Evolutionary conservation across 441 rosid genomes (phyloP), one percentile per base, ranked within the genome.

Genomic region (Heliophila coronopifolia): DNA sequence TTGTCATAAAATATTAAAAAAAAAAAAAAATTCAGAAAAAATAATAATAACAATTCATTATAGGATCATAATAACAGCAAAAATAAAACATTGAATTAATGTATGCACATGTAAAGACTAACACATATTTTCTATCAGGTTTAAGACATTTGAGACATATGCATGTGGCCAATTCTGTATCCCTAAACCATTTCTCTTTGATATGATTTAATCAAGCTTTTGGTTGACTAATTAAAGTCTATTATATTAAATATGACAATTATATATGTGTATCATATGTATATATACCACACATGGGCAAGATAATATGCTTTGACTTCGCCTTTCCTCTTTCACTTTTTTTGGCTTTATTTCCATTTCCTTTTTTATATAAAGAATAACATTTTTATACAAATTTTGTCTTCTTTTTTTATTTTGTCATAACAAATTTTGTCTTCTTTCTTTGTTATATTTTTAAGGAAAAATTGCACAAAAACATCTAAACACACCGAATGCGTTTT

Each of bases 131-230:
- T 30, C 17, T 15, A 15, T 4, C 40, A 61, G 15, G 19, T 39
- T 58, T 26, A 17, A 45, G 26, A 45, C 53, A 25, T 35, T 45
- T 38, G 56, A 40, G 9, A 63, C 67, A 63, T 46, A 3, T 47
- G 68, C 68, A 63, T 63, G 68, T 63, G 65, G 25, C 4, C 65
- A 32, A 32, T 50, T 24, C n/a, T 9, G 9, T 40, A 41, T 24
- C 36, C 9, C 0, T 11, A n/a, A n/a, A n/a, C n/a, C n/a, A n/a
- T n/a, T 12, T 50, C 23, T 50, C 27, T 33, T 56, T 55, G 23
- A 50, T 59, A 30, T 46, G 54, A 30, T 61, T n/a, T 34, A 28
- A 26, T 52, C 27, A 42, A 51, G 35, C 20, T 37, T 35, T 17
- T 16, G 44, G 13, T 31, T 16, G 25, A 30, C 13, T 25, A 22